Evolutionary conservation across 2,329 filamentous ascomycete genomes (phyloP), one percentile per base, ranked within the genome.

Genomic region (Xylariaceae sp.): DNA sequence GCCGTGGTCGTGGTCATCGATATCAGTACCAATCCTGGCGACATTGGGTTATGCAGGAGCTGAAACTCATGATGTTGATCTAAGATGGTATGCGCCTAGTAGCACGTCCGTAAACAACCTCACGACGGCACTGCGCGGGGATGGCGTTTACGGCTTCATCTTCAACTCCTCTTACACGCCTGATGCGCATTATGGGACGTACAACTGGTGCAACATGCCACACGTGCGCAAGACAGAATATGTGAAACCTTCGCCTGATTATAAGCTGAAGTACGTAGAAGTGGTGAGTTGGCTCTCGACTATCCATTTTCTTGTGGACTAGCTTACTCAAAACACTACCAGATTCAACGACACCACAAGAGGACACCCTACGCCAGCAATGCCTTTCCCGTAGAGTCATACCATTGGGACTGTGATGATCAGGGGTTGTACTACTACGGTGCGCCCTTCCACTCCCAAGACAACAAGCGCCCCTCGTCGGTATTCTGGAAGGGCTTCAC

Each of bases 151-250:
- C 71, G 90, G 88, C 2, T 93, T 92, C 70, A 80, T 90, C 16
- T 95, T 87, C 75, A 86, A 91, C 67, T 81, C 82, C 29, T 91
- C 88, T 1, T 64, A 75, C 1, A 82, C 83, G 0, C 84, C 89
- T 0, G 75, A 79, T 51, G 69, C 73, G 0, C 65, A 77, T 33
- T 88, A 90, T 73, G 84, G 85, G 5, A 80, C 76, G 1, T 93
- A 93, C 74, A 92, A 94, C 72, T 94, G 82, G 81, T 95, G 91
- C 74, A 93, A 95, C 69, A 95, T 95, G 90, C 91, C 91, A 1
- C 91, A 94, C 74, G 88, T 90, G n/a, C 82, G 90, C 28, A 75
- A 72, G 19, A 73, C 74, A 12, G 88, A 91, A 67, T 95, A 95
- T 68, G 72, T 79, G 12, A 79, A 74, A 58, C 76, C 82, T 0